Evolutionary conservation across 805 yeast species (phyloP).

Genomic region (Schwanniomyces pseudopolymorphus): DNA sequence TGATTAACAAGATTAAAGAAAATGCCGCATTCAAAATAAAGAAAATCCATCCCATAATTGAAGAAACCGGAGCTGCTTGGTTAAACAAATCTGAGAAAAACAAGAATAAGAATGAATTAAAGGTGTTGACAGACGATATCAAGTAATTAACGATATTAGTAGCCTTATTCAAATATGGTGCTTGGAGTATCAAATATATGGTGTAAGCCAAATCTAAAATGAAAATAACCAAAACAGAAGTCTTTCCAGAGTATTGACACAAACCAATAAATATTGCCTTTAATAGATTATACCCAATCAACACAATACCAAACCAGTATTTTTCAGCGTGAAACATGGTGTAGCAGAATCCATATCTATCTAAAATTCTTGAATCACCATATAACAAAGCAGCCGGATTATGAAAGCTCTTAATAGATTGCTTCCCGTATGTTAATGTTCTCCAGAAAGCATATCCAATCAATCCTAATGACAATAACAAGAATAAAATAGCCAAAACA

Average conservation of each 20-base stretch:
- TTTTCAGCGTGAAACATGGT: slow-evolving; percentile 81
- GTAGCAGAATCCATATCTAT: slow-evolving; percentile 84
- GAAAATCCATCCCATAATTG: slow-evolving; percentile 91
- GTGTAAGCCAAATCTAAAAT: slow-evolving; percentile 72
- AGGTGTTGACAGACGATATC: slow-evolving; percentile 67
- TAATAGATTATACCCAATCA: slow-evolving; percentile 58
- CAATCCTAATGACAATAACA: slow-evolving; percentile 59
- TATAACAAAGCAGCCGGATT: slow-evolving; percentile 88
- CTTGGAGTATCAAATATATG: slow-evolving; percentile 56
- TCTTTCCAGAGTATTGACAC: slow-evolving; percentile 77
- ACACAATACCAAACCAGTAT: slow-evolving; percentile 80
- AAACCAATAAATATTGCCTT: slow-evolving; percentile 75
- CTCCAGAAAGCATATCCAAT: slow-evolving; percentile 66
- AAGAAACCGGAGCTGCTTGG: slow-evolving; percentile 73
- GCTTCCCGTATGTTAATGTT: slow-evolving; percentile 60
- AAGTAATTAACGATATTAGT: slow-evolving; percentile 76
- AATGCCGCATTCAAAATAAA: slow-evolving; percentile 89
- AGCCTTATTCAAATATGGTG: slow-evolving; percentile 80
- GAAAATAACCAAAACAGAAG: slow-evolving; percentile 77
- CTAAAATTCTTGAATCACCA: slow-evolving; percentile 69
- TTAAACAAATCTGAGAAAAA: slow-evolving; percentile 84
- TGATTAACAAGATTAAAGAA: slow-evolving; percentile 67
- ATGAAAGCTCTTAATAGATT: slow-evolving; percentile 57
- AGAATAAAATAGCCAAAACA: slow-evolving; percentile 72
- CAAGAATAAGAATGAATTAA: slow-evolving; percentile 81